A percentile compares a stretch with the other conserved stretches of the same genome.
phyloP scores from a whole-genome alignment of 495 filamentous ascomycete genomes.

The Penicillium longicatenatum region DNA sequence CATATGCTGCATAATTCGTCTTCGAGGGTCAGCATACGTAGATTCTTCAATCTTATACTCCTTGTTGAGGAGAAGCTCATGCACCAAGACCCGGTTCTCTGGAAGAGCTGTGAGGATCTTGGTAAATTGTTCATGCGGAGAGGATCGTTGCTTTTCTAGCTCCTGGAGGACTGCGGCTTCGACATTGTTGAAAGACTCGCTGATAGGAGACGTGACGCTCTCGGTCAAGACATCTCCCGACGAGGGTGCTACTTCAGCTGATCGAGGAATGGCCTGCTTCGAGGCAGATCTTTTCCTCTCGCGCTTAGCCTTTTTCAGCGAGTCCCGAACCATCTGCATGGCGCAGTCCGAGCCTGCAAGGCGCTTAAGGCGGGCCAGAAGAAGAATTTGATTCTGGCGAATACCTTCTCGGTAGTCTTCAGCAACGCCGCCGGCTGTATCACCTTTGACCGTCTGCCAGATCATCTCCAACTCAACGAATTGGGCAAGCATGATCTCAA shows the following conservation, averaged over 20 bases:
- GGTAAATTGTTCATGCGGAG: constrained; percentile 48
- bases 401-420: constrained; percentile 92
- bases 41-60: constrained; percentile 67
- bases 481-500: constrained; percentile 93
- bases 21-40: constrained; percentile 51
- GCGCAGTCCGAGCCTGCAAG: constrained; percentile 82
- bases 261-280: constrained; percentile 63
- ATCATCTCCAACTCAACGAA: constrained; percentile 95
- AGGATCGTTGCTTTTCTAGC: constrained; percentile 39
- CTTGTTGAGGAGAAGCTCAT: constrained; percentile 90
- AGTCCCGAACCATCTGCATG: constrained; percentile 77
- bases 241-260: constrained; percentile 39
- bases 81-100: constrained; percentile 81
- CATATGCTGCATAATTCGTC: constrained; percentile 60
- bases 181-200: constrained; percentile 46
- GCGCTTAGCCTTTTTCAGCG: constrained; percentile 76
- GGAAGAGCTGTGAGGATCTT: constrained; percentile 68
- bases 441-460: constrained; percentile 94
- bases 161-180: constrained; percentile 41
- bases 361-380: constrained; percentile 86
- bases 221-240: constrained; percentile 41
- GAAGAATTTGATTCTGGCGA: constrained; percentile 84
- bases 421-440: constrained; percentile 79
- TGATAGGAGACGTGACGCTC: constrained; percentile 48
- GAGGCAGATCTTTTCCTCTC: constrained; percentile 57